These are phyloP conservation scores for Paracamarosporium sp. DNA, from an alignment of 2,329 filamentous ascomycete species.

Conservation along the genomic window DNA sequence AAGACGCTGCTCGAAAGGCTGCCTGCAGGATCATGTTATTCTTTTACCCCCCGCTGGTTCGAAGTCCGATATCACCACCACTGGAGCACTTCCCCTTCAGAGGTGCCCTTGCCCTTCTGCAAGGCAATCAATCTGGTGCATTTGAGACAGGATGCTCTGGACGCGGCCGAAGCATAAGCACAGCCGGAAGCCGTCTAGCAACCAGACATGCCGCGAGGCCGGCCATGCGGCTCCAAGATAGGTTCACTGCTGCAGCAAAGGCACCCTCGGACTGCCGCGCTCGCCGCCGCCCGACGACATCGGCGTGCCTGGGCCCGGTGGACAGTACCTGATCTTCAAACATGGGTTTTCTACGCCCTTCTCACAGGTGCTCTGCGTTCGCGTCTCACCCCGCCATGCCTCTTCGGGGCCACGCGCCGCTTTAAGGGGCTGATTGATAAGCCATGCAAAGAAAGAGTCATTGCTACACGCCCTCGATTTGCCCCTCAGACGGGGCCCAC, in stretches of 20 bases:
- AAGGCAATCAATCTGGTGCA: not conserved
- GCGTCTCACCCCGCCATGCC: conserved; percentile 16
- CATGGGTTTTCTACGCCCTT: conserved; percentile 3
- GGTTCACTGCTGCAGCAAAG: too few relatives aligned
- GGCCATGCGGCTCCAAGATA: conserved; percentile 3
- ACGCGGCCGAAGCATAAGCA: not conserved
- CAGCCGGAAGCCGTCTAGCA: not conserved
- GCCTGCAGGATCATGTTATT: too few relatives aligned
- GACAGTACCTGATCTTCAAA: conserved; percentile 3
- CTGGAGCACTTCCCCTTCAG: too few relatives aligned
- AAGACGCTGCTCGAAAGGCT: too few relatives aligned
- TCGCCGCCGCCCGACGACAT: not conserved
- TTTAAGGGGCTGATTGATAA: conserved; percentile 19
- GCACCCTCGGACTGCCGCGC: not conserved
- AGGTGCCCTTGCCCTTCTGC: too few relatives aligned
- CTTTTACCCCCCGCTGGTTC: too few relatives aligned
- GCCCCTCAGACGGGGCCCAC: conserved; percentile 1
- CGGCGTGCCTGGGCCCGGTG: not conserved
- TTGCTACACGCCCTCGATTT: not conserved
- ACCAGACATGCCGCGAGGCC: not conserved
- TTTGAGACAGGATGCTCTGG: not conserved
- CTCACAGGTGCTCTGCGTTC: not conserved
- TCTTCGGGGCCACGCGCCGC: conserved; percentile 14
- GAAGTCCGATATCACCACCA: too few relatives aligned
- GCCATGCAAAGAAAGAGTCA: conserved; percentile 13